Evolutionary conservation across 106 monocot genomes (phyloP).

Genomic region (Platanthera guangdongensis): DNA sequence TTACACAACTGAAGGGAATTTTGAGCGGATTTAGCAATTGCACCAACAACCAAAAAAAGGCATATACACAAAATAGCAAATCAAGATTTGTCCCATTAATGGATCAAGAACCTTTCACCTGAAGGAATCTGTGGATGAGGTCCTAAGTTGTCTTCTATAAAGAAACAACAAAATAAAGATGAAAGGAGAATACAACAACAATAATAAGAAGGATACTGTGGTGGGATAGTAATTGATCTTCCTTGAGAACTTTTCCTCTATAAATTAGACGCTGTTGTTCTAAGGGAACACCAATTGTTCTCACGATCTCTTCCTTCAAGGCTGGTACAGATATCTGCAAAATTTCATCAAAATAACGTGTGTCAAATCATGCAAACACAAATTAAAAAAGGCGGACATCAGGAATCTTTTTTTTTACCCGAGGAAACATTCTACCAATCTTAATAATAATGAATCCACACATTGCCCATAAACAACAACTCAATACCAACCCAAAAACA

Average conservation of each 20-base stretch:
- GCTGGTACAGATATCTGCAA: slow-evolving; percentile 45
- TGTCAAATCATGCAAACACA: neutral
- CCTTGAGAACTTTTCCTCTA: slow-evolving; percentile 80
- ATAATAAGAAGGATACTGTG: slow-evolving; percentile 62
- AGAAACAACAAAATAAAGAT: neutral
- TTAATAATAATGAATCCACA: no score
- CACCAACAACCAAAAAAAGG: no score
- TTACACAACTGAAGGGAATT: no score
- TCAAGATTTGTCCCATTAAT: no score
- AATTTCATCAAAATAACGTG: neutral
- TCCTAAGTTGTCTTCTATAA: neutral
- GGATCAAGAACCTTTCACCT: no score
- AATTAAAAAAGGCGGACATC: neutral
- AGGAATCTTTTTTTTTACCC: no score
- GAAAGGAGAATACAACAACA: neutral
- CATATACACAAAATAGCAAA: no score
- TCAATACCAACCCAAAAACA: no score
- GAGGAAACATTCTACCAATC: no score
- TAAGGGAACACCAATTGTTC: slow-evolving; percentile 48
- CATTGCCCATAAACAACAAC: no score
- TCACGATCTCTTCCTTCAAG: slow-evolving; percentile 61
- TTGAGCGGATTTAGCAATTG: no score
- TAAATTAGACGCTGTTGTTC: slow-evolving; percentile 79
- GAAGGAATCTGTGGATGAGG: neutral
- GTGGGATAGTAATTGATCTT: slow-evolving; percentile 66